A percentile compares a stretch with the other conserved stretches of the same genome.
Evolutionary conservation across 1,139 yeast genomes (phyloP).

Genomic region (Blastobotrys arbuscula): DNA sequence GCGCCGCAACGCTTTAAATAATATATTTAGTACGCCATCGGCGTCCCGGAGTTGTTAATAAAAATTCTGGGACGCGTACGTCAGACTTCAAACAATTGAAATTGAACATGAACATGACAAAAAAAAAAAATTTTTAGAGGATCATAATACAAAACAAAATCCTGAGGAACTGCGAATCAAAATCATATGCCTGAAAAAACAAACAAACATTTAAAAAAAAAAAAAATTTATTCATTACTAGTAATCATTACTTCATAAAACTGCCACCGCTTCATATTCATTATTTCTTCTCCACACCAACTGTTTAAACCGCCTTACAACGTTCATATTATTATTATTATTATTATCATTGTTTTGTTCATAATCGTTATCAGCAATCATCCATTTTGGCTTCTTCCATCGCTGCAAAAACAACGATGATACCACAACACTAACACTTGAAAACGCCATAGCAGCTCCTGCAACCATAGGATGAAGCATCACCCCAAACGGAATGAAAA

Average conservation of each 20-base stretch:
- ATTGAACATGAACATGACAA: too few species aligned
- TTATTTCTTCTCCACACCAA: background rate
- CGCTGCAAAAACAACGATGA: conserved; percentile 60
- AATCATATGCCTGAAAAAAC: background rate
- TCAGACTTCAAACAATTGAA: too few species aligned
- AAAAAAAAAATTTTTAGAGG: too few species aligned
- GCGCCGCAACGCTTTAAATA: too few species aligned
- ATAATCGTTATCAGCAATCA: conserved; percentile 1
- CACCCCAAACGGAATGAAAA: conserved; percentile 69
- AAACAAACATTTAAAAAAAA: too few species aligned
- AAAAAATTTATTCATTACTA: background rate
- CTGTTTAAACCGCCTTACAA: too few species aligned
- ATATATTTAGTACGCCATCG: too few species aligned
- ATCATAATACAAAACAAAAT: too few species aligned
- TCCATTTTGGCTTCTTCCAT: conserved; percentile 36
- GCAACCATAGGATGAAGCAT: conserved; percentile 91
- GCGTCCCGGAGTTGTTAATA: too few species aligned
- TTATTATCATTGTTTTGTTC: background rate
- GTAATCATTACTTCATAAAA: background rate
- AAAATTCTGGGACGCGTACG: too few species aligned
- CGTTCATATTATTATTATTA: too few species aligned
- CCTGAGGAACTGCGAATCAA: background rate
- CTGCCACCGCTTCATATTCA: background rate
- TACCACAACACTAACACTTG: conserved; percentile 82
- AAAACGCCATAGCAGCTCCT: conserved; percentile 81